phyloP scores from a whole-genome alignment of 2,329 filamentous ascomycete species.

The Tolypocladium ovalisporum region DNA sequence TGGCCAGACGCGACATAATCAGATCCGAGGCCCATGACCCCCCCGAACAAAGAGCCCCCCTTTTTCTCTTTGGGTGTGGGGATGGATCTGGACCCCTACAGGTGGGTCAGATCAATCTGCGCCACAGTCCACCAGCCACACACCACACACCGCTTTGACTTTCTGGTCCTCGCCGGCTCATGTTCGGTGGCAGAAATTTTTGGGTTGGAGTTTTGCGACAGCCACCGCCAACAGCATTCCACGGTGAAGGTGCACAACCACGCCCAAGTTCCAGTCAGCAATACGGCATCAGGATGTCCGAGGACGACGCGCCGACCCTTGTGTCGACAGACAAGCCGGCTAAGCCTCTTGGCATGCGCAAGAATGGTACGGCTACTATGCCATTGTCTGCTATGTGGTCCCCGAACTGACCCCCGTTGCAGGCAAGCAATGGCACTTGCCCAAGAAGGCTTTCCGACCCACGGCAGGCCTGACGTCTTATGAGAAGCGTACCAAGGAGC shows the following conservation, averaged over 20 bases:
- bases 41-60: not conserved
- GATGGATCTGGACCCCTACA: not conserved
- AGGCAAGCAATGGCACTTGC: slow-evolving; percentile 93
- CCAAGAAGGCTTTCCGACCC: slow-evolving; percentile 78
- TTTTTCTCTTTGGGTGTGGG: not conserved
- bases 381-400: not conserved
- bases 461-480: slow-evolving; percentile 68
- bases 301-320: not conserved
- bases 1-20: not conserved
- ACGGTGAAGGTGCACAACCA: not conserved
- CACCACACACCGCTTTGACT: not conserved
- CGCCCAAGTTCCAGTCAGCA: slow-evolving; percentile 34
- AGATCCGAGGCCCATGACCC: not conserved
- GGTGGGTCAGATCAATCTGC: not conserved
- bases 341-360: slow-evolving; percentile 57
- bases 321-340: slow-evolving; percentile 18
- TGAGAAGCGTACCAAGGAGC: slow-evolving; percentile 61
- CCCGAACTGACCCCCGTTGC: slow-evolving; percentile 6
- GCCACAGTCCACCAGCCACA: not conserved
- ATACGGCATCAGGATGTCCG: slow-evolving; percentile 17
- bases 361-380: slow-evolving; percentile 56
- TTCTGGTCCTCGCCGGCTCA: not conserved
- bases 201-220: not conserved
- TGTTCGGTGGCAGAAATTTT: not conserved
- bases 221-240: not conserved